A percentile compares a stretch with the other conserved stretches of the same genome.
These are phyloP conservation scores for Candida dajiaensis DNA, from an alignment of 805 yeast species.

Conservation along the genomic window DNA sequence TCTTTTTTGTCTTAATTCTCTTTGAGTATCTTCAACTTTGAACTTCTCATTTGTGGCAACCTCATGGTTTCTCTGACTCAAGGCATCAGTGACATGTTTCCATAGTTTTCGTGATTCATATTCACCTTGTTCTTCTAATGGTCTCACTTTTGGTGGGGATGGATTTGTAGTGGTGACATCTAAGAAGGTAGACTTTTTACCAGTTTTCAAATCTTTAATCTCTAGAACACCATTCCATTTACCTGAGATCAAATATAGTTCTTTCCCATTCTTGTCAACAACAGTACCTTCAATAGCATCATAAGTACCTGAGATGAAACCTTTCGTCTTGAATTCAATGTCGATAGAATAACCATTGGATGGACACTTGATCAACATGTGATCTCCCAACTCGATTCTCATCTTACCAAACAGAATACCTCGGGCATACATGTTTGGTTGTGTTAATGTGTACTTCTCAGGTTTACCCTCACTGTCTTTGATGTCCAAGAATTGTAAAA, in stretches of 20 bases:
- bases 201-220: conserved; percentile 49
- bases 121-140: conserved; percentile 71
- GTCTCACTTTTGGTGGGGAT: conserved; percentile 64
- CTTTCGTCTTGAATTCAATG: conserved; percentile 92
- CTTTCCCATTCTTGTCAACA: conserved; percentile 47
- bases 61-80: conserved; percentile 73
- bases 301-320: conserved; percentile 87
- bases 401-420: conserved; percentile 89
- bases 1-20: conserved; percentile 67
- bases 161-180: conserved; percentile 54
- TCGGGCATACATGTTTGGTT: conserved; percentile 93
- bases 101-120: conserved; percentile 80
- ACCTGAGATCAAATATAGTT: conserved; percentile 65
- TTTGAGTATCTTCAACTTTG: conserved; percentile 82
- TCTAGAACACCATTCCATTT: conserved; percentile 91
- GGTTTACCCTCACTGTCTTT: conserved; percentile 39
- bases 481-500: conserved; percentile 59
- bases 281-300: conserved; percentile 80
- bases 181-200: conserved; percentile 46
- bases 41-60: conserved; percentile 85
- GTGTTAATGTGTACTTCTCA: conserved; percentile 80
- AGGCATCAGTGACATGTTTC: conserved; percentile 75
- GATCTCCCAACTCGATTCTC: conserved; percentile 90
- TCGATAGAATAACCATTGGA: conserved; percentile 58
- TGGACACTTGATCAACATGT: conserved; percentile 67